These are phyloP conservation scores for Leucosporidium creatinivorum DNA, from an alignment of 768 basidiomycete species.

Conservation along the genomic window DNA sequence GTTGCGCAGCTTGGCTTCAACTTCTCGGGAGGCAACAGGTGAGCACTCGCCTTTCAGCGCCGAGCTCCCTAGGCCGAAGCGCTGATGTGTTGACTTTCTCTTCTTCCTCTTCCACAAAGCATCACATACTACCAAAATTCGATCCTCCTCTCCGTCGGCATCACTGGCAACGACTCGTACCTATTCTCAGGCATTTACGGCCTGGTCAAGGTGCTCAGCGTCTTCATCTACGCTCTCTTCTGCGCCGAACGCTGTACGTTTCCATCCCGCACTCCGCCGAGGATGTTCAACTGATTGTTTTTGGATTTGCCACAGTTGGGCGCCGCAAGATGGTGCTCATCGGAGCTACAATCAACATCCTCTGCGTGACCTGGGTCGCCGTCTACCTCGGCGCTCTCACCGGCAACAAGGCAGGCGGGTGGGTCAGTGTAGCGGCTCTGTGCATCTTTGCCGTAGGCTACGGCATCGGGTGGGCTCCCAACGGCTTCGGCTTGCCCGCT, in stretches of 20 bases:
- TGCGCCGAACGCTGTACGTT: conserved; percentile 5
- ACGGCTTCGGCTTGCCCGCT: conserved; percentile 6
- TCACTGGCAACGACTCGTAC: conserved; percentile 14
- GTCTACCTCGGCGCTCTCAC: conserved; percentile 17
- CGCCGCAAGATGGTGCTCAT: conserved; percentile 13
- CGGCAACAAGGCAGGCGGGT: conserved; percentile 12
- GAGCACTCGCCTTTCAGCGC: background rate
- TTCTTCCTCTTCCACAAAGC: background rate
- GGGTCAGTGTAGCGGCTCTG: conserved; percentile 13
- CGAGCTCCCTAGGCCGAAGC: background rate
- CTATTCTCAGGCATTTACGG: conserved; percentile 25
- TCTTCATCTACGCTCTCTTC: conserved; percentile 15
- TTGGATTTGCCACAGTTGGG: background rate
- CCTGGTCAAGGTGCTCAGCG: conserved; percentile 16
- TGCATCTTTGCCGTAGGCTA: conserved; percentile 23
- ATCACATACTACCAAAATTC: conserved; percentile 23
- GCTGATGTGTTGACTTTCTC: background rate
- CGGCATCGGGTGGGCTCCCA: conserved; percentile 22
- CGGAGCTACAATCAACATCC: conserved; percentile 9
- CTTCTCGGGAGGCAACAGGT: background rate
- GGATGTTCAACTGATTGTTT: no score
- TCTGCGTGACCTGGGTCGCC: conserved; percentile 18
- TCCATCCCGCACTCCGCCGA: background rate
- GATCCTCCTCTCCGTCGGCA: conserved; percentile 15
- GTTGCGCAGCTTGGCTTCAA: background rate